Evolutionary conservation across 371 early-diverging fungal genomes (phyloP), one percentile per base, ranked within the genome.

Genomic region (Blastocladiella emersonii): DNA sequence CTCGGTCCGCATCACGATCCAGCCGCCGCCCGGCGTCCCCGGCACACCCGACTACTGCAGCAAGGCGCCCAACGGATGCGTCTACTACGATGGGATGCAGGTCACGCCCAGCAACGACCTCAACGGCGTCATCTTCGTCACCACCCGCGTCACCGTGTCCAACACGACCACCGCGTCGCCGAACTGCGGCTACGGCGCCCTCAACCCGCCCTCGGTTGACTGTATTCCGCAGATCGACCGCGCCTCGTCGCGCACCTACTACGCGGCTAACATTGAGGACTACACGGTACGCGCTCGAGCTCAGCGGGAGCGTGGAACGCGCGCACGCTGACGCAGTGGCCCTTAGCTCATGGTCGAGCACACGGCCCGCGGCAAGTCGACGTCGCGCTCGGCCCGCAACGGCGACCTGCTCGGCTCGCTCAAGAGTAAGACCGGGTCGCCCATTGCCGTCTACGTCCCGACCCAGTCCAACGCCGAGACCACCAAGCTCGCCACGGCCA

Each of bases 341-440:
- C 71, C 61, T 1, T 27, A 44, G 8, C 27, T 82, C 27, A 72
- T 71, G 71, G 63, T 82, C 45, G 80, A 81, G 48, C 82, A 82
- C 66, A 72, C 77, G 34, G 72, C 81, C 37, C 72, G 77, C 21
- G 73, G 74, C 10, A 60, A 70, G 41, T 60, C 66, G 0, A 71
- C 71, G 10, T 67, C 68, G 1, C 27, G 72, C 12, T 66, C 73
- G 39, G 60, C 68, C 23, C 71, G 75, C 35, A 74, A 70, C 41
- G 71, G 72, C 35, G 55, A 70, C 34, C 68, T 77, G 71, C 68
- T 65, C 34, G 72, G 73, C n/a, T 17, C 37, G 27, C 32, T 71
- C 37, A 25, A 13, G 30, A 12, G 30, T 30, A 8, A 8, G 27
- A 1, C 15, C 27, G 53, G 53, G 13, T 30, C 3, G 8, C 32